Percentiles rank a stretch among this genome's conserved stretches.
These are phyloP conservation scores for Saccharata proteae DNA, from an alignment of 2,329 filamentous ascomycete genomes.

Conservation along the genomic window DNA sequence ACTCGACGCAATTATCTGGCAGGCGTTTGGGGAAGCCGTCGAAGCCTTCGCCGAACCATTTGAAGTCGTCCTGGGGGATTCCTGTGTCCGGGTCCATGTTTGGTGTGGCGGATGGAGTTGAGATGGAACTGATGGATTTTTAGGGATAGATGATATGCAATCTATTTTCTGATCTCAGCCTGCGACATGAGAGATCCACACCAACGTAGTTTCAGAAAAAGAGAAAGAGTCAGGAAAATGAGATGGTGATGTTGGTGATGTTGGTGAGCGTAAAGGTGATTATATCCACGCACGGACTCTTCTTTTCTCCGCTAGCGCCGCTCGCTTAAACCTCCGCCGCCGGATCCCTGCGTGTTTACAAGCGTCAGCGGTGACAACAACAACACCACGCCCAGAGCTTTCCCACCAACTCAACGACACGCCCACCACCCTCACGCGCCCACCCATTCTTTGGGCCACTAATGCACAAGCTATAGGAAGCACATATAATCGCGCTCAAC, in stretches of 20 bases:
- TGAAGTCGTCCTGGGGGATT: constrained; percentile 40
- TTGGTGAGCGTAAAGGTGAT: neutral
- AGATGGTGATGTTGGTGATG: neutral
- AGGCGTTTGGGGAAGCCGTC: constrained; percentile 54
- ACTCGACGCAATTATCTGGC: constrained; percentile 77
- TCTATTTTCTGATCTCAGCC: too few species aligned
- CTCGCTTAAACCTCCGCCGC: too few species aligned
- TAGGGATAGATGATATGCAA: too few species aligned
- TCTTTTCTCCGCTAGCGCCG: too few species aligned
- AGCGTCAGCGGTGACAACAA: constrained; percentile 7
- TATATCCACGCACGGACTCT: neutral
- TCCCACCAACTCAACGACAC: constrained; percentile 1
- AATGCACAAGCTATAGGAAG: constrained; percentile 5
- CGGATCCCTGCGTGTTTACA: neutral
- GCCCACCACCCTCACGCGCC: neutral
- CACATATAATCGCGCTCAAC: constrained; percentile 8
- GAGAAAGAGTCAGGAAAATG: neutral
- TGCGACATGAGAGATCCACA: too few species aligned
- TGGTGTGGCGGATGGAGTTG: constrained; percentile 1
- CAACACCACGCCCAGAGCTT: constrained; percentile 1
- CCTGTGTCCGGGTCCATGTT: constrained; percentile 1
- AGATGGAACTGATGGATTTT: too few species aligned
- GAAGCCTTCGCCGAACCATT: constrained; percentile 55
- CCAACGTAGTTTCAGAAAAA: too few species aligned
- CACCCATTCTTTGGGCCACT: constrained; percentile 5